A percentile compares a stretch with the other conserved stretches of the same genome.
Conservation (phyloP, 441 rosid genomes). For the Euphorbia schlechtendalii region DNA sequence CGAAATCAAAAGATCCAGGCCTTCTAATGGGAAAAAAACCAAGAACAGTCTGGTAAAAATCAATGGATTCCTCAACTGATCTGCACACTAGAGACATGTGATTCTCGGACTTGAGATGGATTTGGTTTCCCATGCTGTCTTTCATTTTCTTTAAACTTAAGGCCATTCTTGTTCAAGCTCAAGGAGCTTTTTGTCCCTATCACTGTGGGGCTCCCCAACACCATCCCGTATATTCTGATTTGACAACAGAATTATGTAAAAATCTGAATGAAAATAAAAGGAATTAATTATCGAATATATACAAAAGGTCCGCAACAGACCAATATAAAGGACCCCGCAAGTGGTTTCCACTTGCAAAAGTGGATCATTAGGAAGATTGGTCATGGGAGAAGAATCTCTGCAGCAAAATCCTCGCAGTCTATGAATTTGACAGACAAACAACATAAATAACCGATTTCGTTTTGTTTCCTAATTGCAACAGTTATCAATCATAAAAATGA, state of each 20-base stretch:
- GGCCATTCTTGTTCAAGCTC: conserved; percentile 95
- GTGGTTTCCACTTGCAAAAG: conserved; percentile 67
- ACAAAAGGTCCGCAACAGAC: not conserved
- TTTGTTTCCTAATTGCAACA: not conserved
- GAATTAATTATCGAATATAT: not conserved
- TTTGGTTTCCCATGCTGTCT: conserved; percentile 67
- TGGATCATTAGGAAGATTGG: too few species aligned
- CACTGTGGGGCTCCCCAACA: conserved; percentile 83
- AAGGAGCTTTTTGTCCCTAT: conserved; percentile 75
- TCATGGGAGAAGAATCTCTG: conserved; percentile 35
- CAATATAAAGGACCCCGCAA: conserved; percentile 50
- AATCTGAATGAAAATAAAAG: not conserved
- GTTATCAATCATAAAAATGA: too few species aligned
- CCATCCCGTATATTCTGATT: conserved; percentile 91
- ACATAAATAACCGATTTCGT: not conserved
- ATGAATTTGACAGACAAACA: conserved; percentile 14
- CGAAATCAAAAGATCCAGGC: conserved; percentile 74
- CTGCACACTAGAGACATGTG: conserved; percentile 71
- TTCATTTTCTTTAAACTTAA: conserved; percentile 77
- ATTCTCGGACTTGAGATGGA: conserved; percentile 70
- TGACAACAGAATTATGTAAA: not conserved
- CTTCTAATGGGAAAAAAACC: conserved; percentile 72
- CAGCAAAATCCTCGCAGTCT: too few species aligned
- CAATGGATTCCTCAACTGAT: conserved; percentile 57
- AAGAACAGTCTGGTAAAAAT: conserved; percentile 61